Evolutionary conservation across 2,329 filamentous ascomycete genomes (phyloP).

Genomic region (Ophiostoma triangulosporum): DNA sequence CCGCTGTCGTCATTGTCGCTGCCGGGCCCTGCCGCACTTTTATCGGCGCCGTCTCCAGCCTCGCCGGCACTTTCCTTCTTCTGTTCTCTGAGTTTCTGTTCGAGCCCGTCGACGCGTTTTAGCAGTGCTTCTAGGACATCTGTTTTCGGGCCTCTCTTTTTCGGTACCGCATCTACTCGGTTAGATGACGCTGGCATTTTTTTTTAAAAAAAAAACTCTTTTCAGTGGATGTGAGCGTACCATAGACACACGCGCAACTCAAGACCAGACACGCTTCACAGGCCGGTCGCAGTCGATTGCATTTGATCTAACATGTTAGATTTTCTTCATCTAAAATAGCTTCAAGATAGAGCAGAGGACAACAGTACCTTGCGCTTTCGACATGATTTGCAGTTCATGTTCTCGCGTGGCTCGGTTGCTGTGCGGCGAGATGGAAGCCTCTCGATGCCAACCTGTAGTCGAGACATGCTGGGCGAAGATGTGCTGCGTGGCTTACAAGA

Average conservation of each 20-base stretch:
- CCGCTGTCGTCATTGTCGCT: constrained; percentile 15
- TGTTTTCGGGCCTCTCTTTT: constrained; percentile 81
- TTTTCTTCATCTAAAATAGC: neutral
- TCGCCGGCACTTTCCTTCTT: constrained; percentile 32
- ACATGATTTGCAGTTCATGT: constrained; percentile 94
- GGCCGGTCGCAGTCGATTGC: constrained; percentile 69
- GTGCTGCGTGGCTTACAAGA: constrained; percentile 23
- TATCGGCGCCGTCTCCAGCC: constrained; percentile 13
- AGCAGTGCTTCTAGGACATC: constrained; percentile 74
- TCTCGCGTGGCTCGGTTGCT: constrained; percentile 67
- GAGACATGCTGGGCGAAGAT: constrained; percentile 46
- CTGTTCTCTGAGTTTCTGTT: constrained; percentile 58
- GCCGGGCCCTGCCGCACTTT: constrained; percentile 2
- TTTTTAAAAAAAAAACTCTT: neutral
- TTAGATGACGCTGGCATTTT: neutral
- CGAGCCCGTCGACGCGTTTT: constrained; percentile 74
- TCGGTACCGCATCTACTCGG: constrained; percentile 63
- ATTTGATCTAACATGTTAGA: constrained; percentile 58
- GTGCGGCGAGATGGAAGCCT: constrained; percentile 57
- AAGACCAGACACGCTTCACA: constrained; percentile 86
- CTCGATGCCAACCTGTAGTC: constrained; percentile 71
- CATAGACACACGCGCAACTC: constrained; percentile 77
- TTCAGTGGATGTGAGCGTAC: constrained; percentile 32
- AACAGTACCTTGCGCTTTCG: constrained; percentile 67
- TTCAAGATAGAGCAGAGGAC: too few relatives aligned